Base-by-base conservation (phyloP, 116 monocot species). In the Papilionanthe hybrid region DNA sequence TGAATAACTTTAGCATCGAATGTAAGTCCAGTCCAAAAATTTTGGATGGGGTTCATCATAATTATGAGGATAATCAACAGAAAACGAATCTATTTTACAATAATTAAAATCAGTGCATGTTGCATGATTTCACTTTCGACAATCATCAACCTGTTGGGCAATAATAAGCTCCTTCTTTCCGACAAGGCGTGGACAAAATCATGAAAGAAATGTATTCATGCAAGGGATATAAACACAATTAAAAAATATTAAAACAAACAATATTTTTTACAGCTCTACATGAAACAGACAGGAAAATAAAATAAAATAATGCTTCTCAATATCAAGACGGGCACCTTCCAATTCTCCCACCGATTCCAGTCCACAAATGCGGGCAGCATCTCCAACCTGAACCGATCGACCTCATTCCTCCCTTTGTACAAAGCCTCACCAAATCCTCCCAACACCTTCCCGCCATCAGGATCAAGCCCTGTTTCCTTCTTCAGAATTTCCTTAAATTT, bases 281-380 rank as follows among this genome's bases (percentile, higher is more conserved):
- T 53, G 4, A 17, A 53, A 53, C 53, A 17, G 15, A 17, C 1
- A 53, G 18, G 17, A 53, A 53, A 53, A 53, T 3, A 4, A 53
- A 15, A 53, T 2, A 53, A 53, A 53, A 53, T 53, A 53, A 53
- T 15, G 53, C 17, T 17, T 53, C 17, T 17, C 17, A 13, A 53
- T 53, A 53, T 13, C 4, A 53, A 53, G 57, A 69, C 25, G 18
- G 11, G 15, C 68, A 91, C 94, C 94, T 94, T 92, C 94, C 94
- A 94, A 42, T 82, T 83, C 25, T 92, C 90, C 94, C 88, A 90
- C 68, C 81, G 88, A 67, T 94, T 92, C 92, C 92, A 94, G 8
- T 90, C 81, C 25, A 86, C 69, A 57, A 92, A 84, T 29, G 69
- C 53, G 10, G 90, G 90, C 32, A 88, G 12, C 42, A 75, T 6